These are phyloP conservation scores for Plasmopara viticola DNA, from an alignment of 352 stramenopile species.

Conservation along the genomic window DNA sequence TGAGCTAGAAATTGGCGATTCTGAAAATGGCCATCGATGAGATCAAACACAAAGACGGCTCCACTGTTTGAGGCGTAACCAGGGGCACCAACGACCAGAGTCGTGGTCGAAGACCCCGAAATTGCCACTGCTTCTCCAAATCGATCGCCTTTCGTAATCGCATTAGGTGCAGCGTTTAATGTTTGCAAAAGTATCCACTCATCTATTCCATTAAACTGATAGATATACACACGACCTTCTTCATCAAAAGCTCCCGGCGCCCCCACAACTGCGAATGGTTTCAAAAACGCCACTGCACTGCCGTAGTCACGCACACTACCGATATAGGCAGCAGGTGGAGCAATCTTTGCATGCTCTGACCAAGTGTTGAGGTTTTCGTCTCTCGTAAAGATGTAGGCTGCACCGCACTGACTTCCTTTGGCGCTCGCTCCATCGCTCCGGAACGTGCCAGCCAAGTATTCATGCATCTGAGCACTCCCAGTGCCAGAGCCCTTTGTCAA, in stretches of 20 bases:
- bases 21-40: slow-evolving; percentile 49
- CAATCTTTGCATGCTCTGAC: slow-evolving; percentile 50
- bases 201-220: slow-evolving; percentile 46
- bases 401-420: slow-evolving; percentile 68
- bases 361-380: slow-evolving; percentile 31
- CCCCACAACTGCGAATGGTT: slow-evolving; percentile 51
- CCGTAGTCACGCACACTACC: slow-evolving; percentile 54
- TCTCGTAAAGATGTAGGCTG: slow-evolving; percentile 56
- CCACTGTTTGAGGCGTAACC: slow-evolving; percentile 47
- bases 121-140: slow-evolving; percentile 70
- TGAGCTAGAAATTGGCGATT: slow-evolving; percentile 62
- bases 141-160: slow-evolving; percentile 37
- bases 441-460: slow-evolving; percentile 58
- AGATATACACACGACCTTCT: slow-evolving; percentile 66
- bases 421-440: slow-evolving; percentile 42
- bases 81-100: slow-evolving; percentile 60
- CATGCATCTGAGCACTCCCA: slow-evolving; percentile 34
- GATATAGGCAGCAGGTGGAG: slow-evolving; percentile 33
- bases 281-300: slow-evolving; percentile 34
- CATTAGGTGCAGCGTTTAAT: slow-evolving; percentile 44
- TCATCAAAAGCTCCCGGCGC: slow-evolving; percentile 51
- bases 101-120: slow-evolving; percentile 37
- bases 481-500: slow-evolving; percentile 33
- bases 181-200: slow-evolving; percentile 67
- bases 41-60: slow-evolving; percentile 73